phyloP scores from a whole-genome alignment of 768 basidiomycete species.

The Tephrocybe sp. region DNA sequence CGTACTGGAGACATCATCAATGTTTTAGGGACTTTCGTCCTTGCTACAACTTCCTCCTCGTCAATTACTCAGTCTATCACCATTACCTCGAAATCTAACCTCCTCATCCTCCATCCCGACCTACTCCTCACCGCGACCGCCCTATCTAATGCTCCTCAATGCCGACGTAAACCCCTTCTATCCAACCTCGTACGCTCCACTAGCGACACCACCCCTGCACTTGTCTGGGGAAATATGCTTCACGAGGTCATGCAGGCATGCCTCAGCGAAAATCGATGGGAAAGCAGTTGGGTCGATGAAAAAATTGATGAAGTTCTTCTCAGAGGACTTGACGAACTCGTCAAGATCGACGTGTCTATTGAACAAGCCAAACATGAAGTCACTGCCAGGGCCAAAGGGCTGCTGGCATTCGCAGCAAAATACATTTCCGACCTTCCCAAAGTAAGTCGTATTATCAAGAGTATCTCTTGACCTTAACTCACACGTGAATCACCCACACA shows the following conservation, averaged over 20 bases:
- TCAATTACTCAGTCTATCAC: conserved; percentile 44
- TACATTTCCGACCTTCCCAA: conserved; percentile 68
- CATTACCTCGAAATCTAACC: conserved; percentile 61
- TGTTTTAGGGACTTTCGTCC: conserved; percentile 50
- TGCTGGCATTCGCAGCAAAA: conserved; percentile 59
- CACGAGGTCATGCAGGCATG: conserved; percentile 90
- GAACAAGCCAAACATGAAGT: conserved; percentile 69
- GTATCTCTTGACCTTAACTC: not conserved
- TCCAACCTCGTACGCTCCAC: conserved; percentile 57
- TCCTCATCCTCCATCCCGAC: conserved; percentile 90
- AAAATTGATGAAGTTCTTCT: conserved; percentile 55
- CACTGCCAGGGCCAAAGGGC: conserved; percentile 57
- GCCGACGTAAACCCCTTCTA: conserved; percentile 84
- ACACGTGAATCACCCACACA: conserved; percentile 29
- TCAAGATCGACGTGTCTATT: conserved; percentile 55
- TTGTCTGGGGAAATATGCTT: conserved; percentile 90
- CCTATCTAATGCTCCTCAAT: conserved; percentile 79
- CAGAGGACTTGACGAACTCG: conserved; percentile 55
- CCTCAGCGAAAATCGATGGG: conserved; percentile 60
- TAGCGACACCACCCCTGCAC: conserved; percentile 59
- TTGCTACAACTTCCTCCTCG: conserved; percentile 30
- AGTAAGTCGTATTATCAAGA: conserved; percentile 34
- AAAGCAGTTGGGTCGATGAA: conserved; percentile 55
- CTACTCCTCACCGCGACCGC: conserved; percentile 87
- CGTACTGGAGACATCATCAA: conserved; percentile 75